Conservation (phyloP, 805 yeast species). For the Saccharomyces eubayanus region DNA sequence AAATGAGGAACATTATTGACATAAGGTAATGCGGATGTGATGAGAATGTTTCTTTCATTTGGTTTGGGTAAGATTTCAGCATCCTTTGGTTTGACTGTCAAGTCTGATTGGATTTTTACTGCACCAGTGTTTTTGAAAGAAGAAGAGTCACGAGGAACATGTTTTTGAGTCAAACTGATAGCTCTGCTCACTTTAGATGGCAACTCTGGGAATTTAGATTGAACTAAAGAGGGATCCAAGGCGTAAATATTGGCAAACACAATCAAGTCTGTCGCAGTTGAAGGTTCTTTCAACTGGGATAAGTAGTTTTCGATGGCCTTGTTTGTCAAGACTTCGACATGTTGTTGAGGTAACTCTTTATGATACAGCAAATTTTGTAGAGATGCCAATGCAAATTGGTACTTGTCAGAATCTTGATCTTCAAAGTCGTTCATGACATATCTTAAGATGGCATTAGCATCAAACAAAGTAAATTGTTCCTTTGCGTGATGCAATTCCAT, state of each 20-base stretch:
- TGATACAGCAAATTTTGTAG: slow-evolving; percentile 16
- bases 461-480: slow-evolving; percentile 39
- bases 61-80: slow-evolving; percentile 54
- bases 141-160: slow-evolving; percentile 24
- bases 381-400: slow-evolving; percentile 17
- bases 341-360: slow-evolving; percentile 34
- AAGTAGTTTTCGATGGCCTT: slow-evolving; percentile 30
- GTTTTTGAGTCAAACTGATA: slow-evolving; percentile 37
- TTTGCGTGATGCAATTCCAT: slow-evolving; percentile 8
- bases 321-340: slow-evolving; percentile 35
- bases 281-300: slow-evolving; percentile 22
- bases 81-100: slow-evolving; percentile 19
- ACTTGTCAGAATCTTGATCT: slow-evolving; percentile 27
- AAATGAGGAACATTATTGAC: slow-evolving; percentile 98
- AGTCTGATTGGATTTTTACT: slow-evolving; percentile 22
- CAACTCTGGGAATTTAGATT: slow-evolving; percentile 19
- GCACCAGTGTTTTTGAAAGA: slow-evolving; percentile 37
- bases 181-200: slow-evolving; percentile 37
- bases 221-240: slow-evolving; percentile 21
- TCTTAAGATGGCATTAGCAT: slow-evolving; percentile 63
- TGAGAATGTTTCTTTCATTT: slow-evolving; percentile 69
- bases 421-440: slow-evolving; percentile 47
- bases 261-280: slow-evolving; percentile 47
- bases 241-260: slow-evolving; percentile 53
- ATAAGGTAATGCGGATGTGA: slow-evolving; percentile 95